Base-by-base conservation (phyloP, 2,329 filamentous ascomycete genomes). In the Tolypocladium pustulatum region DNA sequence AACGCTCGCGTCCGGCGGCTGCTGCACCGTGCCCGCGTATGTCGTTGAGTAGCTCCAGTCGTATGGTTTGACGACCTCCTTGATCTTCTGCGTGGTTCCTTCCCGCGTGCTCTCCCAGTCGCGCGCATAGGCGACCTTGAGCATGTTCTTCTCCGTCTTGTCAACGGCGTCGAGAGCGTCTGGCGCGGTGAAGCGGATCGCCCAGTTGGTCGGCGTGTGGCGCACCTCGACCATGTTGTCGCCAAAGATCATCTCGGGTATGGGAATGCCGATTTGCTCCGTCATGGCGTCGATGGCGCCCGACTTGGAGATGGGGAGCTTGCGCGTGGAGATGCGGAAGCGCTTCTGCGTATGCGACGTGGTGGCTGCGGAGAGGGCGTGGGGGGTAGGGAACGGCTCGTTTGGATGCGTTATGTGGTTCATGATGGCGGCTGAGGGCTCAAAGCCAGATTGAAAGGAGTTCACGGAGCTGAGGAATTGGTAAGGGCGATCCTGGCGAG, bases 231-330 rank as follows among this genome's bases (percentile, higher is more conserved):
- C 86, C 59, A 88, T 78, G 73, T 99, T 99, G 78, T 99, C 92
- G 61, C 94, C 94, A 70, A 99, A 99, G 64, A 99, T 99, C 94
- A 99, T 99, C 77, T 99, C 94, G 10, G 94, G 94, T 46, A 93
- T 85, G 22, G 93, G 86, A 69, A 99, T 97, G 36, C 87, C 86
- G 57, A 99, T 81, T 62, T 83, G 84, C 59, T 81, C 79, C 46
- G 87, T 86, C 84, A 99, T 90, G 41, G 83, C 84, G 69, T 96
- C 91, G 69, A 99, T 97, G 56, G 91, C 89, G 7, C 83, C 89
- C 53, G 92, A 86, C 73, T 96, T 97, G 66, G 95, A 88, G 72
- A 99, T 99, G 62, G 94, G 94, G 56, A 94, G 86, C 78, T 97
- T 97, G 70, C 91, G 88, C 58, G 90, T 90, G 34, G 83, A 83